Evolutionary conservation across 108 stramenopile species (phyloP).

Genomic region (Ochromonas danica): DNA sequence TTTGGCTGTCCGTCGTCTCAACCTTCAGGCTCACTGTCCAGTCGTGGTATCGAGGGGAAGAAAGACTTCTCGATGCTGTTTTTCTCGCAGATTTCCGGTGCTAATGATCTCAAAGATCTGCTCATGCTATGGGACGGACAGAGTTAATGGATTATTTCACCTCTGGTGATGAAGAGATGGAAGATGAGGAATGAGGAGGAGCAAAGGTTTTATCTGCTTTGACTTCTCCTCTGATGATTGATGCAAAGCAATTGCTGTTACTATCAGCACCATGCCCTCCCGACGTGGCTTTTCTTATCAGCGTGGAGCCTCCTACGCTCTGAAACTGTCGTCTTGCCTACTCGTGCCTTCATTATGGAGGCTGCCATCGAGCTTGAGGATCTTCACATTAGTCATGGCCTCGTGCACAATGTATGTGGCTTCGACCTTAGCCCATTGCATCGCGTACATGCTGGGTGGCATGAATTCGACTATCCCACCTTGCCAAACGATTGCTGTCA

Average conservation of each 20-base stretch:
- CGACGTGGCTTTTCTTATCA: slow-evolving; percentile 39
- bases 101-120: background rate
- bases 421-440: slow-evolving; percentile 51
- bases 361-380: slow-evolving; percentile 48
- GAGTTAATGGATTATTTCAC: background rate
- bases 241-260: slow-evolving; percentile 39
- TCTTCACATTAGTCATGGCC: slow-evolving; percentile 46
- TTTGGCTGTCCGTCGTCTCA: background rate
- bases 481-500: background rate
- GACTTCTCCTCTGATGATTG: too few species aligned
- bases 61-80: slow-evolving; percentile 10
- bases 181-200: slow-evolving; percentile 21
- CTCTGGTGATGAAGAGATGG: slow-evolving; percentile 14
- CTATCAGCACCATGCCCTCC: slow-evolving; percentile 43
- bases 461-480: slow-evolving; percentile 44
- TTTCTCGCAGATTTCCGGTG: background rate
- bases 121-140: background rate
- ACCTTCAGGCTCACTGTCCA: background rate
- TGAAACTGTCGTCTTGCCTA: slow-evolving; percentile 40
- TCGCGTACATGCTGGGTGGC: slow-evolving; percentile 42
- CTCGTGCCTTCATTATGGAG: slow-evolving; percentile 37
- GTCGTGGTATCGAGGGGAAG: slow-evolving; percentile 28
- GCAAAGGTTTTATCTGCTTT: too few species aligned
- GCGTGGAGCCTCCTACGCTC: background rate
- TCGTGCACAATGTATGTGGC: slow-evolving; percentile 42